Evolutionary conservation across 495 filamentous ascomycete genomes (phyloP), one percentile per base, ranked within the genome.

Genomic region (Penicillium subrubescens): DNA sequence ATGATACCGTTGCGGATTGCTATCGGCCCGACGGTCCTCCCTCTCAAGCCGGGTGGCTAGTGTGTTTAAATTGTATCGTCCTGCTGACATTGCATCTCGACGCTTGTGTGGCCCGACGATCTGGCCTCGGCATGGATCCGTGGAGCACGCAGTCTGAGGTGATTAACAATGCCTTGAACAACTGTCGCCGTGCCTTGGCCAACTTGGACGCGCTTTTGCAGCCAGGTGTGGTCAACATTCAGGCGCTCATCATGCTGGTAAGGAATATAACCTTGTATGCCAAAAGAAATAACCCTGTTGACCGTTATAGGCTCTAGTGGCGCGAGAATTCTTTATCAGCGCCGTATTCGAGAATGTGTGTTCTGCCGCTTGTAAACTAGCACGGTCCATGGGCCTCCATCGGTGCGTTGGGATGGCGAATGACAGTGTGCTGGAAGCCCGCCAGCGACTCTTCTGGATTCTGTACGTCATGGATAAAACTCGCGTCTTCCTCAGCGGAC

Each of bases 201-300:
- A 21, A 52, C 6, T 52, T 52, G 48, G 48, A 52, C 8, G 48
- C 23, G 21, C 27, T 52, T 21, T 31, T 52, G 27, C 48, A 52
- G 48, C 48, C 48, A 27, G 15, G 23, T 25, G 27, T 52, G 21
- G 48, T 52, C 48, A 52, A 52, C 48, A 29, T 52, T 29, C 48
- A 52, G 48, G 48, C 48, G 48, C 48, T 52, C 48, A 52, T 52
- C 48, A 29, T 52, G 48, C 48, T 52, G 48, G 48, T 52, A 52
- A 52, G 48, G 1, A 29, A 52, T 29, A 29, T 23, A 21, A 52
- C 21, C 48, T 29, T 29, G 12, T 52, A 52, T 5, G 48, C 27
- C 8, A 29, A 14, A 27, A 52, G 8, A 21, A 52, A 29, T 29
- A 52, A 6, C 12, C 48, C 15, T 4, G 48, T 52, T 52, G 14